Percentiles rank a stretch among this genome's conserved stretches.
These are phyloP conservation scores for Paramyrothecium roridum DNA, from an alignment of 2,329 filamentous ascomycete genomes.

Conservation along the genomic window DNA sequence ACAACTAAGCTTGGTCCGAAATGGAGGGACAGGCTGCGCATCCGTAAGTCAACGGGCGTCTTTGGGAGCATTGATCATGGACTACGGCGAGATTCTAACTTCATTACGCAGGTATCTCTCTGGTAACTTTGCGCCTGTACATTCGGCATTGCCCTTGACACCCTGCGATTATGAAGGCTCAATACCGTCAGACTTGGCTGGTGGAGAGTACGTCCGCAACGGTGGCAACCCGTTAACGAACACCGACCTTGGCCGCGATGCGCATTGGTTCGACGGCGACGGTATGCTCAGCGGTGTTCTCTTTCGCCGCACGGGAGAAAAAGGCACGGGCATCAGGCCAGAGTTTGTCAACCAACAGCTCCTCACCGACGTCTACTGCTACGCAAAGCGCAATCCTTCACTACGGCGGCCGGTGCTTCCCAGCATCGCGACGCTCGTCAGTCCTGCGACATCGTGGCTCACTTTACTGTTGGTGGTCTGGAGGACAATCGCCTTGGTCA, in stretches of 20 bases:
- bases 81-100: not conserved
- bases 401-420: conserved; percentile 58
- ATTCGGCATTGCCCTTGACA: conserved; percentile 50
- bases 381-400: conserved; percentile 41
- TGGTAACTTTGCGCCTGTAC: conserved; percentile 69
- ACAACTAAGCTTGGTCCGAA: not conserved
- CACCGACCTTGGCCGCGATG: conserved; percentile 56
- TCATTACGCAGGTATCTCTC: conserved; percentile 49
- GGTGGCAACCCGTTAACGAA: conserved; percentile 66
- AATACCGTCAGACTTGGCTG: conserved; percentile 63
- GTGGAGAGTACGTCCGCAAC: conserved; percentile 70
- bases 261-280: conserved; percentile 74
- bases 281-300: conserved; percentile 69
- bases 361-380: conserved; percentile 63
- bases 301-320: conserved; percentile 42
- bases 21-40: not conserved
- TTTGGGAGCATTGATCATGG: not conserved
- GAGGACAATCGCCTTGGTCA: conserved; percentile 53
- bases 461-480: conserved; percentile 49
- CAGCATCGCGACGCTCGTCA: conserved; percentile 64
- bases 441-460: conserved; percentile 50
- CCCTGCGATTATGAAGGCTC: conserved; percentile 53
- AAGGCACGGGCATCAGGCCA: conserved; percentile 42
- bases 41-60: not conserved
- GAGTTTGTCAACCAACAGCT: conserved; percentile 69